Percentiles rank a stretch among this genome's conserved stretches.
phyloP scores from a whole-genome alignment of 2,329 filamentous ascomycete species.

The Helicocarpus griseus region DNA sequence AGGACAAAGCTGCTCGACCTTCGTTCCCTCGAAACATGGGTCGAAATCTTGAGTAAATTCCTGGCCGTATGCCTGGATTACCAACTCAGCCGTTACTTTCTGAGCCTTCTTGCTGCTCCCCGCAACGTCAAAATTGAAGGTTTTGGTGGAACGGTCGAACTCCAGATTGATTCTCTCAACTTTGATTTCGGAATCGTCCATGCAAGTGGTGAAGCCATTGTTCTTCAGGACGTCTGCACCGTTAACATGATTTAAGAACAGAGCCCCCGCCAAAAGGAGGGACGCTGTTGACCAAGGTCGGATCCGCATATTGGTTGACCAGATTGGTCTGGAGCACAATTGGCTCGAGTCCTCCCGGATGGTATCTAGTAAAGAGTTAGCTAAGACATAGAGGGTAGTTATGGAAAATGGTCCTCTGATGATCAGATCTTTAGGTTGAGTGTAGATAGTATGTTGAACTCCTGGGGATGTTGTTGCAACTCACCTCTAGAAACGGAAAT shows the following conservation, averaged over 20 bases:
- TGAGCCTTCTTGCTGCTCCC: slow-evolving; percentile 64
- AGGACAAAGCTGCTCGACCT: slow-evolving; percentile 69
- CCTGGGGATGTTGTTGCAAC: no score
- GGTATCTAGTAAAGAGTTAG: not conserved
- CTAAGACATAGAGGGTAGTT: not conserved
- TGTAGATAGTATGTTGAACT: no score
- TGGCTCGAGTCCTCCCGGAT: not conserved
- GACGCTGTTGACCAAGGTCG: slow-evolving; percentile 11
- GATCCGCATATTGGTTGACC: slow-evolving; percentile 18
- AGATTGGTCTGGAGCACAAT: not conserved
- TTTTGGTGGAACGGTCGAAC: slow-evolving; percentile 66
- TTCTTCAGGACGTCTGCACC: slow-evolving; percentile 69
- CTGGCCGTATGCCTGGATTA: slow-evolving; percentile 75
- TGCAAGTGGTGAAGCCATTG: slow-evolving; percentile 67
- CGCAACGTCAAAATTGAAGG: slow-evolving; percentile 70
- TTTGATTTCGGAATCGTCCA: slow-evolving; percentile 47
- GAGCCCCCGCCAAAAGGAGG: slow-evolving; percentile 19
- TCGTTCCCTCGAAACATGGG: slow-evolving; percentile 62
- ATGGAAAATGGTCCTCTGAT: no score
- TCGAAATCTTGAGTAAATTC: slow-evolving; percentile 71
- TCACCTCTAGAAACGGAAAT: not conserved
- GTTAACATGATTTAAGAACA: slow-evolving; percentile 36
- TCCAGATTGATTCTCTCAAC: slow-evolving; percentile 66
- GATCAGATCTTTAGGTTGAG: no score
- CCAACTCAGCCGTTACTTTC: slow-evolving; percentile 68